Conservation (phyloP, 768 basidiomycete genomes). For the Mycena albidolilacea region DNA sequence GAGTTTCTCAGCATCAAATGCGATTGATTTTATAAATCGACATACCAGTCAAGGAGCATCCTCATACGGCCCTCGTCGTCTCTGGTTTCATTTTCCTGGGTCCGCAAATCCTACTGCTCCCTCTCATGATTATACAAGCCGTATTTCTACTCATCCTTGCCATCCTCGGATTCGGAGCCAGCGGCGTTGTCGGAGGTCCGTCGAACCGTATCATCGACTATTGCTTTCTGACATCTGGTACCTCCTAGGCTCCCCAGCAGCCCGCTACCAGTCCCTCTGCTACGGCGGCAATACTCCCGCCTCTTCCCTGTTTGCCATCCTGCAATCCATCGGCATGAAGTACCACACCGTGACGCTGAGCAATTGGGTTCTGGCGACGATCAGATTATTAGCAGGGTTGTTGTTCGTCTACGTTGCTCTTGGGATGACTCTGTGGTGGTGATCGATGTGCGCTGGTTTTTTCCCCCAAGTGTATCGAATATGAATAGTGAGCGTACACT, state of each 20-base stretch:
- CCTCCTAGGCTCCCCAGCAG: conserved; percentile 44
- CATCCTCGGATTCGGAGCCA: conserved; percentile 40
- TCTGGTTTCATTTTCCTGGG: conserved; percentile 42
- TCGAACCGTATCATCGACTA: neutral
- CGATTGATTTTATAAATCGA: neutral
- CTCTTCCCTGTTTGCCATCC: conserved; percentile 41
- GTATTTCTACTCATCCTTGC: conserved; percentile 48
- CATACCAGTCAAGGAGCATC: conserved; percentile 37
- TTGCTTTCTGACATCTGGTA: neutral
- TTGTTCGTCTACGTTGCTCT: conserved; percentile 37
- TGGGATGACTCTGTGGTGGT: neutral
- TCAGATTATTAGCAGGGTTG: conserved; percentile 41
- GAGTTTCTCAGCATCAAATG: neutral
- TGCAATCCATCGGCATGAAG: conserved; percentile 45
- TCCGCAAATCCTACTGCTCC: conserved; percentile 45
- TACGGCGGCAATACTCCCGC: conserved; percentile 46
- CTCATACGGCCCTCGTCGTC: conserved; percentile 33
- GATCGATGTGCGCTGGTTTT: neutral
- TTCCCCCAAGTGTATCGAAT: no score
- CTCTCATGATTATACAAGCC: conserved; percentile 41
- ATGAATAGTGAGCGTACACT: no score
- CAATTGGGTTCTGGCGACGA: conserved; percentile 73
- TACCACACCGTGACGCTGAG: conserved; percentile 66
- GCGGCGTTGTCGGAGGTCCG: conserved; percentile 44
- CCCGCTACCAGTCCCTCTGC: conserved; percentile 42